Evolutionary conservation across 192 early-diverging fungal species (phyloP), one percentile per base, ranked within the genome.

Genomic region (Gaertneriomyces sp.): DNA sequence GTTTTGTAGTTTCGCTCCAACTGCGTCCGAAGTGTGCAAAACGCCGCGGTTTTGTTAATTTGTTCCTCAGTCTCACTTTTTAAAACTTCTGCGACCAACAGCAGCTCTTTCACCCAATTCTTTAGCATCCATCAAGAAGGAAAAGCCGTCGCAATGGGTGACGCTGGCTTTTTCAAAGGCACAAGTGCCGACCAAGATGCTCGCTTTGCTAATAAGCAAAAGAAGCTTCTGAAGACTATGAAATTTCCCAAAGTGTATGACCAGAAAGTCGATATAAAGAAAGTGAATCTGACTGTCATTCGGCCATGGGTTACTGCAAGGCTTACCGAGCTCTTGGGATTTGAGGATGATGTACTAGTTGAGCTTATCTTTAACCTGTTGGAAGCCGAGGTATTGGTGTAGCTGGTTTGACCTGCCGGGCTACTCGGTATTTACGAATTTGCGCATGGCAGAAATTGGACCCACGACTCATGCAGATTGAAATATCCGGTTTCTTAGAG

Each of bases 341-440:
- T 94, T 38, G 96, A 99, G 53, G 96, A 99, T 70, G 96, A 99
- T 61, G 86, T 99, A 17, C 79, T 96, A 5, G 81, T 93, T 55
- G 90, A 94, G 45, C 94, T 88, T 72, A 79, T 96, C 4, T 86
- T 89, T 61, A 86, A 87, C 39, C 80, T 94, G 74, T 79, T 98
- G 41, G 89, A 96, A 63, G 86, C 86, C 25, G 63, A 81, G 73
- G 87, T 89, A 78, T 66, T 67, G 44, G 12, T 50, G 47, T 10
- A 14, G 38, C 45, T 47, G 45, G 8, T 54, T 20, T 38, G 12
- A 17, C 68, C 47, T 49, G 47, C 47, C 47, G 65, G 10, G 3
- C 38, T 14, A 6, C 56, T 14, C 19, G 14, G 25, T 61, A 33
- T 39, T 59, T 9, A 41, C 57, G 10, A 17, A 56, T 42, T 19